phyloP scores from a whole-genome alignment of 257 asterid genomes.

The Mentha longifolia region DNA sequence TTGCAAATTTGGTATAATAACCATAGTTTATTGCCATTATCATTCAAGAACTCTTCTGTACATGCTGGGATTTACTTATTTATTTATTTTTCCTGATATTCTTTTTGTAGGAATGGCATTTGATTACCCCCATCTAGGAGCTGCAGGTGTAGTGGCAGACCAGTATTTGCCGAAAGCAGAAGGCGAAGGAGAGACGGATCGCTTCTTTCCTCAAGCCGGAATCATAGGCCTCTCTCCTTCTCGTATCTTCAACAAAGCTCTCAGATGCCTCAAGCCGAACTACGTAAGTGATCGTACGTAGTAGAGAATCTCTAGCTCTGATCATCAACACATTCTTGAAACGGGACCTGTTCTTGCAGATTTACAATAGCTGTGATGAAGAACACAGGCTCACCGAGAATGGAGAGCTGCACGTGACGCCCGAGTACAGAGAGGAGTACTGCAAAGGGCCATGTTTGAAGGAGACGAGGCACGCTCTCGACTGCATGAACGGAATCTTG shows the following conservation, averaged over 20 bases:
- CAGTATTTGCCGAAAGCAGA: conserved; percentile 63
- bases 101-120: conserved; percentile 53
- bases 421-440: conserved; percentile 57
- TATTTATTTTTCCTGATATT: background rate
- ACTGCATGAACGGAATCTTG: conserved; percentile 53
- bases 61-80: background rate
- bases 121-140: conserved; percentile 55
- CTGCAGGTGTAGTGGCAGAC: conserved; percentile 60
- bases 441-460: conserved; percentile 71
- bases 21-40: conserved; percentile 15
- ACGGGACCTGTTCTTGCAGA: conserved; percentile 38
- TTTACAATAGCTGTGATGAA: conserved; percentile 66
- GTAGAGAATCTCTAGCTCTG: background rate
- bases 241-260: conserved; percentile 57
- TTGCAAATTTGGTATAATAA: conserved; percentile 44
- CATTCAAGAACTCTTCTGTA: background rate
- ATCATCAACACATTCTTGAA: background rate
- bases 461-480: conserved; percentile 70
- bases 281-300: conserved; percentile 18
- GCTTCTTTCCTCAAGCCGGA: conserved; percentile 43
- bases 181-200: conserved; percentile 44
- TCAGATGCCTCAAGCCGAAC: conserved; percentile 62
- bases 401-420: conserved; percentile 71
- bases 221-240: conserved; percentile 44
- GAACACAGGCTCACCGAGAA: conserved; percentile 58